A percentile compares a stretch with the other conserved stretches of the same genome.
phyloP scores from a whole-genome alignment of 1,284 basidiomycete genomes.

The Hemileia vastatrix region DNA sequence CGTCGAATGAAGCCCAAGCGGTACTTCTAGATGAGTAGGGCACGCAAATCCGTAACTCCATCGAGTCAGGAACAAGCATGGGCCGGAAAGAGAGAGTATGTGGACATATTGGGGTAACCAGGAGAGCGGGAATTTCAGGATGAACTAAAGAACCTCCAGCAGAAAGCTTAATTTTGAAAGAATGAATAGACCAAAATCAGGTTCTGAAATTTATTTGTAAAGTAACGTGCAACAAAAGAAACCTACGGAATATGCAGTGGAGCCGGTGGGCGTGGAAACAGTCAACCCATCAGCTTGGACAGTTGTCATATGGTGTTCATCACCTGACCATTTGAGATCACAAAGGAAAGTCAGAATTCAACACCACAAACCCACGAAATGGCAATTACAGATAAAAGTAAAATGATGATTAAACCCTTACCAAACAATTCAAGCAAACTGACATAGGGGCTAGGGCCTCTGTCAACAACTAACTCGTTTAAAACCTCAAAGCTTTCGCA shows the following conservation, averaged over 20 bases:
- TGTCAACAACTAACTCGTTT: constrained; percentile 95
- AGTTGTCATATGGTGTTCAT: constrained; percentile 98
- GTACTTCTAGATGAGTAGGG: constrained; percentile 97
- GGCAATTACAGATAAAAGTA: background rate
- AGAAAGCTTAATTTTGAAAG: constrained; percentile 56
- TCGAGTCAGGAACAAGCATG: constrained; percentile 95
- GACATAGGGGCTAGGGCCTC: constrained; percentile 96
- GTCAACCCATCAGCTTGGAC: constrained; percentile 96
- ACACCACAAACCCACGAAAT: background rate
- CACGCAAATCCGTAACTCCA: constrained; percentile 96
- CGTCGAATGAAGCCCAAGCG: constrained; percentile 98
- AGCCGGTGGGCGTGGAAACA: constrained; percentile 92
- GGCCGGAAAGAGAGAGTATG: constrained; percentile 98
- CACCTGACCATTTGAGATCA: constrained; percentile 55
- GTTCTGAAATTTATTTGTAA: background rate
- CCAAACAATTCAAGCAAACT: constrained; percentile 92
- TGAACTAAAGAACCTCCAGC: constrained; percentile 96
- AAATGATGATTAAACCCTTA: constrained; percentile 46
- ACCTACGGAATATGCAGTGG: constrained; percentile 89
- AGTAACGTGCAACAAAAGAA: background rate
- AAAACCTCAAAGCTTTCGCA: constrained; percentile 96
- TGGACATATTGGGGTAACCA: constrained; percentile 96
- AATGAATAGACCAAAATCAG: background rate
- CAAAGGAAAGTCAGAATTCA: background rate
- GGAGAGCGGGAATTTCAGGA: constrained; percentile 89